Evolutionary conservation across 2,329 filamentous ascomycete species (phyloP), one percentile per base, ranked within the genome.

Genomic region (Shiraia bambusicola): DNA sequence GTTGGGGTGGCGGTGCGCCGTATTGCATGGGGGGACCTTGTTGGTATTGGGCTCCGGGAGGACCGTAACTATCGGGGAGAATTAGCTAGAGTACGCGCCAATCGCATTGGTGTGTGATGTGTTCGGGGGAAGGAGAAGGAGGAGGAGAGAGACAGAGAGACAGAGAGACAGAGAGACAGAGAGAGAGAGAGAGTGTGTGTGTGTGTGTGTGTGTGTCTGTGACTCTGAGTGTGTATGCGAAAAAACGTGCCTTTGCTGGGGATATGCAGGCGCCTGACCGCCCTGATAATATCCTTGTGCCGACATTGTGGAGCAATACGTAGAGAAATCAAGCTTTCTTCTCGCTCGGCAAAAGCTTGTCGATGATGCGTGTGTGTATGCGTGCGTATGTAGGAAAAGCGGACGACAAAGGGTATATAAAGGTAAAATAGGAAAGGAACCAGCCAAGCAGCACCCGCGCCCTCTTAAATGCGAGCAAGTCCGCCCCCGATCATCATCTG

Each of bases 221-320:
- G n/a, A n/a, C n/a, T n/a, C n/a, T n/a, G n/a, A n/a, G n/a, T n/a
- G n/a, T n/a, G n/a, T n/a, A 19, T 34, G 29, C 3, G 29, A 13
- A 10, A 13, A 12, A 33, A 42, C 50, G 13, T 58, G 66, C 57
- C 60, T 58, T 38, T 69, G 63, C 42, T 56, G 67, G 4, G 67
- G 66, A 47, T 69, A 69, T 34, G 69, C 66, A 11, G 66, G 66
- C 30, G 41, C 42, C 14, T 50, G 50, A 12, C 53, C 54, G n/a
- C 56, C 44, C 38, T 66, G 55, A 52, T 70, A 70, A 48, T 69
- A 69, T 29, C 59, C 52, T 50, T 69, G 58, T 8, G 64, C 56
- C n/a, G 66, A 63, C 67, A 70, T 69, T 13, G 37, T 52, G 42
- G 19, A 22, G 19, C n/a, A n/a, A n/a, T n/a, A n/a, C n/a, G n/a